Evolutionary conservation across 371 early-diverging fungal genomes (phyloP), one percentile per base, ranked within the genome.

Genomic region (Cokeromyces recurvatus): DNA sequence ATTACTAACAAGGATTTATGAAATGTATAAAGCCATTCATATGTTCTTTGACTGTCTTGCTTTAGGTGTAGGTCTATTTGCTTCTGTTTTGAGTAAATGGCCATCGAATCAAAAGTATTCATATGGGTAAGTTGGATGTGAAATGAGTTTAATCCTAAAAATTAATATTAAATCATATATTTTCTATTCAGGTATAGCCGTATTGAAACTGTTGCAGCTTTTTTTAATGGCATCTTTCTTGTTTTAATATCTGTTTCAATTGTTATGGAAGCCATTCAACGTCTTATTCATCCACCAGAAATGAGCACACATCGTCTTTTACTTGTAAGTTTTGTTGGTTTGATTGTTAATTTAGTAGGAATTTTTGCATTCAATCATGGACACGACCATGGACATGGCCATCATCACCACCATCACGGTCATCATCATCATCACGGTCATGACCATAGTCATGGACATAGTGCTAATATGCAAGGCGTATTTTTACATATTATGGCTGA

Each of bases 21-120:
- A 3, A 11, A 35, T 24, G 4, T 16, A 24, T 23, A 24, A 2
- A 81, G 91, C 95, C 16, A 91, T 95, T 38, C 97, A 97, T 66
- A 97, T 97, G 97, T 82, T 95, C 51, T 97, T 97, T 68, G 97
- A 97, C 59, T 94, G 92, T 51, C 70, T 93, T 55, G 95, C 95
- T 10, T 62, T 97, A 40, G 87, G 84, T 3, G 82, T 94, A 19
- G 90, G 92, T 25, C 64, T 97, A 14, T 76, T 86, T 43, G 95
- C 95, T 3, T 81, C 90, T 4, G 91, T 95, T 3, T 87, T 94
- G 78, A 83, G 87, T 51, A 90, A 90, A 66, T 92, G 95, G 93
- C 90, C 85, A 4, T 77, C 89, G 6, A 90, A 84, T 49, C 70
- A 78, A 24, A 61, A 75, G 12, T 93, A 79, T 53, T 79, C 91